Evolutionary conservation across 139 green algal species (phyloP), one percentile per base, ranked within the genome.

Genomic region (Chlorella sorokiniana): DNA sequence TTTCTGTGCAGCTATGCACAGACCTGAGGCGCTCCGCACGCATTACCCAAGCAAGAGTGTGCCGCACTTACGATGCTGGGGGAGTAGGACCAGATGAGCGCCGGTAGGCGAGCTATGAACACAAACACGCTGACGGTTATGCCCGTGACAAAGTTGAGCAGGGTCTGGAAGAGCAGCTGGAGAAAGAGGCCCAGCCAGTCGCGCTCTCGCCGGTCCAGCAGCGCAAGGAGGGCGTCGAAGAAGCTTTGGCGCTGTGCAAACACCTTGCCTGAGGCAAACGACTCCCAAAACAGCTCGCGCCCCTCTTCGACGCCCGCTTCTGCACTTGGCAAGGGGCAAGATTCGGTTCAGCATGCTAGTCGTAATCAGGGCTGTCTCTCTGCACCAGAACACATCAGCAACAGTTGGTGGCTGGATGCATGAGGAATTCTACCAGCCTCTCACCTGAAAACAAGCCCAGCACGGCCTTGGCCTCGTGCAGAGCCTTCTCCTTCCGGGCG

Each of bases 201-300:
- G 20, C 78, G 61, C 22, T 91, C 80, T 5, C 82, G 41, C 11
- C 59, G 37, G 37, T 35, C 18, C 3, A 94, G 22, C 25, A 93
- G 79, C 38, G 52, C 63, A 8, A 87, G 84, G 2, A 93, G n/a
- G 7, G 73, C 54, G 62, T 94, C 90, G 67, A 75, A 91, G 41
- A 92, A 84, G 18, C 40, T 91, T 41, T 92, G 85, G 10, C 87
- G 77, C 63, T 88, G 83, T 2, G 86, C 90, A 82, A 94, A 93
- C 23, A 92, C 51, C 64, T 92, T 93, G 48, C 90, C 90, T 29
- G 59, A 35, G 27, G 87, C 70, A 69, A 91, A 94, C 1, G 79
- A 87, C 0, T 75, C 45, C 84, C 85, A 88, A 54, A 92, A 91
- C 51, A 87, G 71, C 23, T 61, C 42, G 27, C 81, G 56, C 3